Conservation (phyloP, 2,329 filamentous ascomycete species). For the Cadophora malorum region DNA sequence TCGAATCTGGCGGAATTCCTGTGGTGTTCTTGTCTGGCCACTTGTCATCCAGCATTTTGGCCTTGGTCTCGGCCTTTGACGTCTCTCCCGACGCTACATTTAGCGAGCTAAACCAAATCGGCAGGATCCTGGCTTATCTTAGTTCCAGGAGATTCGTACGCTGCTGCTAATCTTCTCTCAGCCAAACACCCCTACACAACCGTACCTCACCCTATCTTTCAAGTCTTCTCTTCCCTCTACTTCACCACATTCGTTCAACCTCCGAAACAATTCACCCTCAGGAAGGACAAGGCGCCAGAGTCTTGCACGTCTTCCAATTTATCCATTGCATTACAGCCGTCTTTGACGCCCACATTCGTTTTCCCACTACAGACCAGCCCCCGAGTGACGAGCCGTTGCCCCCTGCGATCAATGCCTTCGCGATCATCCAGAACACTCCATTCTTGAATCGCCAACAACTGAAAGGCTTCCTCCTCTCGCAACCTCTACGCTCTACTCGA, state of each 20-base stretch:
- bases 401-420: conserved; percentile 35
- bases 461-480: conserved; percentile 22
- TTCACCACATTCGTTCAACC: conserved; percentile 26
- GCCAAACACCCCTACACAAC: background rate
- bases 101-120: background rate
- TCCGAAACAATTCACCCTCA: conserved; percentile 1
- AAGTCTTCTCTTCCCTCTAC: conserved; percentile 1
- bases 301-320: background rate
- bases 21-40: background rate
- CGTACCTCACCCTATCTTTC: conserved; percentile 2
- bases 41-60: conserved; percentile 17
- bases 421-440: conserved; percentile 30
- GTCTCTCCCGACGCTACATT: background rate
- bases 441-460: conserved; percentile 23
- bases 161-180: conserved; percentile 2
- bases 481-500: conserved; percentile 16
- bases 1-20: background rate
- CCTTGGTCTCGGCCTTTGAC: background rate
- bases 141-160: conserved; percentile 15
- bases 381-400: conserved; percentile 14
- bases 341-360: conserved; percentile 36
- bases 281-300: conserved; percentile 2
- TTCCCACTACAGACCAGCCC: conserved; percentile 13
- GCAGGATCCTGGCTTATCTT: conserved; percentile 1
- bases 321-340: conserved; percentile 12